phyloP scores from a whole-genome alignment of 2,329 filamentous ascomycete genomes.

The Nectriaceae sp. region DNA sequence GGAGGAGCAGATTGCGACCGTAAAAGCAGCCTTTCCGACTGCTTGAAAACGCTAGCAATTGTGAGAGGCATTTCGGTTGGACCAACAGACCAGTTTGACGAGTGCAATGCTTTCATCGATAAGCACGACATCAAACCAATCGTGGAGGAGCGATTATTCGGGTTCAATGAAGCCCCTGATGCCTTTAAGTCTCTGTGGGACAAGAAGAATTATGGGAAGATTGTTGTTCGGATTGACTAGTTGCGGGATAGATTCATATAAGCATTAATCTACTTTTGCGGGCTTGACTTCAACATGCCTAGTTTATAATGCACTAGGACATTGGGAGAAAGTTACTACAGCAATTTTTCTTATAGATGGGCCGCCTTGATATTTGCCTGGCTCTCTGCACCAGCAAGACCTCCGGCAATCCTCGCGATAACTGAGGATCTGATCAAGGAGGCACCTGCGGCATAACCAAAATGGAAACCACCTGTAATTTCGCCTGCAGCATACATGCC shows the following conservation, averaged over 20 bases:
- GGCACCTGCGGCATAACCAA: too few relatives aligned
- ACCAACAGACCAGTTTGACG: slow-evolving; percentile 2
- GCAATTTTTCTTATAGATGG: too few relatives aligned
- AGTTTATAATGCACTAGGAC: too few relatives aligned
- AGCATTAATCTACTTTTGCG: too few relatives aligned
- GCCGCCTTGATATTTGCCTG: too few relatives aligned
- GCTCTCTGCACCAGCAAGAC: too few relatives aligned
- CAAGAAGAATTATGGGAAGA: slow-evolving; percentile 5
- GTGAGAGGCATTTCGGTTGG: slow-evolving; percentile 10
- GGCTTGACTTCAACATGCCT: too few relatives aligned
- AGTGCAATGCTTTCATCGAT: slow-evolving; percentile 6
- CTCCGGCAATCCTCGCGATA: too few relatives aligned
- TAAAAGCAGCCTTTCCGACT: neutral
- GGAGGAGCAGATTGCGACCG: neutral
- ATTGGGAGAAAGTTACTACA: too few relatives aligned
- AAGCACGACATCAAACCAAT: slow-evolving; percentile 4
- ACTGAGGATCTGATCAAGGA: too few relatives aligned
- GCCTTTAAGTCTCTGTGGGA: slow-evolving; percentile 6
- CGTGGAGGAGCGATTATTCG: slow-evolving; percentile 2
- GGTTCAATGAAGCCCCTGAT: neutral
- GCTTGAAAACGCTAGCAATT: neutral
- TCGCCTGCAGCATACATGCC: too few relatives aligned
- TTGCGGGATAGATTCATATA: neutral
- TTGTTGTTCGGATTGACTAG: neutral
- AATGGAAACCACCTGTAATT: too few relatives aligned